phyloP scores from a whole-genome alignment of 192 early-diverging fungal species.

The Cetraspora pellucida region DNA sequence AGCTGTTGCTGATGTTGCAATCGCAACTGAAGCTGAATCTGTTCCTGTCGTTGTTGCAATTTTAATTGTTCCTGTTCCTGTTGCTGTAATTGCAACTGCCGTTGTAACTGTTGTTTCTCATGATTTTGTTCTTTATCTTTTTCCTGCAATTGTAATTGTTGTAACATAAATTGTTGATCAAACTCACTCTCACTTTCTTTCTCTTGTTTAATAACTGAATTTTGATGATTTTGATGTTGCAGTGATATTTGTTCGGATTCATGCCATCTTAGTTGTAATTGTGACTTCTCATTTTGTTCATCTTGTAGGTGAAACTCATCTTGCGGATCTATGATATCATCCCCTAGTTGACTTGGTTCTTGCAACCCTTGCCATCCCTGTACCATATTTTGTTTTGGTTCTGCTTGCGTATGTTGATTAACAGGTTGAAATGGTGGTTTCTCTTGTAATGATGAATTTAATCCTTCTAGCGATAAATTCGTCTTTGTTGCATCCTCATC shows the following conservation, averaged over 20 bases:
- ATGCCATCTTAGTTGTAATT: background rate
- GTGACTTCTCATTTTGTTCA: background rate
- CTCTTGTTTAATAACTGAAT: background rate
- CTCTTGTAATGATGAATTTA: background rate
- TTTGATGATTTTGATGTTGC: background rate
- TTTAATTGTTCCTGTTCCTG: slow-evolving; percentile 1
- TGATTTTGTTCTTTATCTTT: background rate
- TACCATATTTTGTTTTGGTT: background rate
- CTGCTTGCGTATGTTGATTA: background rate
- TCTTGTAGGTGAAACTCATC: background rate
- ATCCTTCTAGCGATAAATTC: background rate
- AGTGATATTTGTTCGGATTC: background rate
- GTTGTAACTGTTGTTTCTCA: background rate
- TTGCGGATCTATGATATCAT: background rate
- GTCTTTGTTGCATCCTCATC: background rate
- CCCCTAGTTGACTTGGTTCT: background rate
- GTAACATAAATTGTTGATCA: background rate
- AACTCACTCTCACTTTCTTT: background rate
- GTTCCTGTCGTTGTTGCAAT: background rate
- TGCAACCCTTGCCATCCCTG: slow-evolving; percentile 7
- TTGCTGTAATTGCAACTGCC: slow-evolving; percentile 8
- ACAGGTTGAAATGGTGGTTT: background rate
- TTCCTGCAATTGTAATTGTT: background rate
- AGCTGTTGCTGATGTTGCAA: slow-evolving; percentile 23
- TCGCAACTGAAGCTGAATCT: background rate